Conservation (phyloP, 2,329 filamentous ascomycete genomes). For the Paecilomyces variotii region DNA sequence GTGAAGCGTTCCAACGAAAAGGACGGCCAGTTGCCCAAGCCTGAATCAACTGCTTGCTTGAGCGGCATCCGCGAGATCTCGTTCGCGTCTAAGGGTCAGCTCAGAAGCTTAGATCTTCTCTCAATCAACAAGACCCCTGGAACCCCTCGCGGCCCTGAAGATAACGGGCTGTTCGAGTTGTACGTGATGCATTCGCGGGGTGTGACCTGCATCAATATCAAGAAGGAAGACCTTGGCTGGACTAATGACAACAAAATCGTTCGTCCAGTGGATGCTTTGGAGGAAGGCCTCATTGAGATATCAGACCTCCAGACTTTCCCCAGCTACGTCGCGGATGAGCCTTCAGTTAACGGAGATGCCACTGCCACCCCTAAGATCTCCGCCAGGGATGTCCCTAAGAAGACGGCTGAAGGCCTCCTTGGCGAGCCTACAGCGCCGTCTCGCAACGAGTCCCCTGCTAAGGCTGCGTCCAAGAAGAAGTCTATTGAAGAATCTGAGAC, state of each 20-base stretch:
- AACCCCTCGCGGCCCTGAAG: slow-evolving; percentile 51
- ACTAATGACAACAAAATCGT: slow-evolving; percentile 82
- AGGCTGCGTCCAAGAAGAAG: slow-evolving; percentile 35
- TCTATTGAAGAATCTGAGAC: slow-evolving; percentile 27
- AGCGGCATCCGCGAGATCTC: slow-evolving; percentile 95
- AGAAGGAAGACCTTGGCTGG: slow-evolving; percentile 87
- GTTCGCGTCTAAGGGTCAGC: slow-evolving; percentile 73
- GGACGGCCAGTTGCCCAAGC: slow-evolving; percentile 66
- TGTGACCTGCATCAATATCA: slow-evolving; percentile 81
- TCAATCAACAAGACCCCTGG: slow-evolving; percentile 48
- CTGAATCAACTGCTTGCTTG: slow-evolving; percentile 93
- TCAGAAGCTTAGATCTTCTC: slow-evolving; percentile 86
- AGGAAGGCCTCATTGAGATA: slow-evolving; percentile 66
- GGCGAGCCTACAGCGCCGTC: slow-evolving; percentile 19
- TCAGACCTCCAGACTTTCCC: slow-evolving; percentile 55
- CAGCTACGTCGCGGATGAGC: slow-evolving; percentile 29
- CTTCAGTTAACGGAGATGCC: slow-evolving; percentile 39
- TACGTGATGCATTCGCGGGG: slow-evolving; percentile 98
- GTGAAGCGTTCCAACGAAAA: slow-evolving; percentile 68
- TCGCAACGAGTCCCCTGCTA: slow-evolving; percentile 29
- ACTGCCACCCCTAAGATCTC: slow-evolving; percentile 27
- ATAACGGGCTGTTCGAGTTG: slow-evolving; percentile 78
- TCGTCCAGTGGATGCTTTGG: slow-evolving; percentile 65
- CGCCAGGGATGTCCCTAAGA: slow-evolving; percentile 34
- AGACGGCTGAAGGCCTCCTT: slow-evolving; percentile 23